Evolutionary conservation across 352 stramenopile genomes (phyloP), one percentile per base, ranked within the genome.

Genomic region (Blastocystis sp.): DNA sequence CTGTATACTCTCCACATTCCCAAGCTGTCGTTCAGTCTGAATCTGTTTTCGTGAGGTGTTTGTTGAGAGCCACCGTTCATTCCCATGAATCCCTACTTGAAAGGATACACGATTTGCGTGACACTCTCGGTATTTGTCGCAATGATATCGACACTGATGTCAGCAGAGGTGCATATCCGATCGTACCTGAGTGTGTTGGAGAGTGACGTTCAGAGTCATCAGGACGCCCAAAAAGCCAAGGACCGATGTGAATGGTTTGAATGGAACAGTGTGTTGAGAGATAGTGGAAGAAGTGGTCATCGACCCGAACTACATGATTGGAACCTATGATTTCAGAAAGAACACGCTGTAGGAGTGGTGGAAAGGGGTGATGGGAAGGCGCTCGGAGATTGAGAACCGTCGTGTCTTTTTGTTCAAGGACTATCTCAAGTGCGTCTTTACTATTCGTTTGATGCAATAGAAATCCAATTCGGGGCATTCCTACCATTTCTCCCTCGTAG

Each of bases 311-410:
- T 76, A 76, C 16, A 36, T 14, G 18, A 42, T 76, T 7, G 18
- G 48, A 11, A 76, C 64, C 2, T 76, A 76, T 51, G 64, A 76
- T 24, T 76, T 76, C 29, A 38, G 64, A 36, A 44, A 56, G 64
- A 57, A 51, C 53, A 9, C 27, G 42, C 42, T 76, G 64, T 76
- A 76, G 14, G 1, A 29, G 53, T 76, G 36, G 0, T 27, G 21
- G 2, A 3, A 27, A 6, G 21, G 0, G n/a, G 36, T 76, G 6
- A 76, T 54, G 38, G 1, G 18, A 56, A 76, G 64, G 6, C n/a
- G 53, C 7, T 56, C 38, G 21, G 64, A 76, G 29, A 36, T 76
- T 32, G 64, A 76, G 64, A 76, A 76, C 7, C 64, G 64, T 18
- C 64, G 64, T n/a, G 40, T 76, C 24, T 54, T 56, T 76, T 32